phyloP scores from a whole-genome alignment of 495 filamentous ascomycete species.

The Sabuloglossum arenarium region DNA sequence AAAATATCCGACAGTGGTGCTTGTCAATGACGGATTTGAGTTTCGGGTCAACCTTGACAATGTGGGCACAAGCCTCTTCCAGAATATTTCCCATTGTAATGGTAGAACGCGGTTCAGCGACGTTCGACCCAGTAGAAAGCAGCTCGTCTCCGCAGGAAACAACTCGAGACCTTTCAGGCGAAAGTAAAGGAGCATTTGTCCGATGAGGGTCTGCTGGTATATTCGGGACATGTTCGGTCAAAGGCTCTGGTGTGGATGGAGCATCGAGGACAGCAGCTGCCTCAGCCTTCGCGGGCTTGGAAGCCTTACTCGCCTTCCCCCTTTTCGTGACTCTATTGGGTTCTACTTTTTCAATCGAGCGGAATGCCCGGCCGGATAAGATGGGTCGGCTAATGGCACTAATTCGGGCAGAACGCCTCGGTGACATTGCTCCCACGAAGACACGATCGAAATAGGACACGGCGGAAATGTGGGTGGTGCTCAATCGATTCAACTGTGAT shows the following conservation, averaged over 20 bases:
- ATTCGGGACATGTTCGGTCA: too few species aligned
- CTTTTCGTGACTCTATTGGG: background rate
- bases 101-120: slow-evolving; percentile 4
- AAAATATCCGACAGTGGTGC: slow-evolving; percentile 61
- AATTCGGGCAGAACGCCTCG: slow-evolving; percentile 1
- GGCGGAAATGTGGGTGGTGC: background rate
- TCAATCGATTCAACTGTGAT: background rate
- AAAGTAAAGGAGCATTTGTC: slow-evolving; percentile 60
- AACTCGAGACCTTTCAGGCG: slow-evolving; percentile 52
- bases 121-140: slow-evolving; percentile 28
- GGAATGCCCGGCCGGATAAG: background rate
- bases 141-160: slow-evolving; percentile 29
- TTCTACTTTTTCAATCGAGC: background rate
- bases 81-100: slow-evolving; percentile 53
- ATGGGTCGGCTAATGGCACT: background rate
- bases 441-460: background rate
- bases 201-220: slow-evolving; percentile 40
- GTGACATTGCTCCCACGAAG: background rate
- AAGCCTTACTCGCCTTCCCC: background rate
- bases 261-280: background rate
- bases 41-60: slow-evolving; percentile 54
- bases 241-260: background rate
- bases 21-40: slow-evolving; percentile 51
- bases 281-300: background rate
- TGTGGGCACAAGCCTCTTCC: slow-evolving; percentile 53